Evolutionary conservation across 441 rosid species (phyloP).

Genomic region (Breynia disticha): DNA sequence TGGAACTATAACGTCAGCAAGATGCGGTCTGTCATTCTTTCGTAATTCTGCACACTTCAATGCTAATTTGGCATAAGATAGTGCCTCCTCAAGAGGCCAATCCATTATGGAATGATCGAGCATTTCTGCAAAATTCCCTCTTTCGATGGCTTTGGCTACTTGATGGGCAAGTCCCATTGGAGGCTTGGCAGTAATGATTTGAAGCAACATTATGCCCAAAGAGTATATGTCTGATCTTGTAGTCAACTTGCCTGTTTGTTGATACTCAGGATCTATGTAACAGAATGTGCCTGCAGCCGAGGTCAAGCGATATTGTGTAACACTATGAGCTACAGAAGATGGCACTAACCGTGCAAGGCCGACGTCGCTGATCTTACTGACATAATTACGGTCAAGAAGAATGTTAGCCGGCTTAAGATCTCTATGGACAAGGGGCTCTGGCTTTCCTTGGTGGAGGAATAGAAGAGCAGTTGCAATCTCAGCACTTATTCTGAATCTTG

Average conservation of each 20-base stretch:
- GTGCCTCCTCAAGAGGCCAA: slow-evolving; percentile 59
- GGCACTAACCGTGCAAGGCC: slow-evolving; percentile 72
- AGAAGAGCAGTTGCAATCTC: slow-evolving; percentile 58
- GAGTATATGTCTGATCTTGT: slow-evolving; percentile 63
- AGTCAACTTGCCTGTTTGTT: slow-evolving; percentile 57
- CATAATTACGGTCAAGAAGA: slow-evolving; percentile 53
- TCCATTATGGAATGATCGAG: slow-evolving; percentile 43
- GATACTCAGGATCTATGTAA: slow-evolving; percentile 76
- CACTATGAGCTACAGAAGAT: slow-evolving; percentile 46
- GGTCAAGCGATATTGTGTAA: slow-evolving; percentile 64
- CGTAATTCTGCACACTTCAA: slow-evolving; percentile 48
- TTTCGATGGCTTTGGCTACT: slow-evolving; percentile 41
- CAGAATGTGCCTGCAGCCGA: slow-evolving; percentile 73
- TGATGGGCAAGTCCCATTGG: slow-evolving; percentile 68
- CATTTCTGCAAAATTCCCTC: slow-evolving; percentile 39
- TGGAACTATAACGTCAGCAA: slow-evolving; percentile 41
- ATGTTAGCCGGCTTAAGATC: slow-evolving; percentile 80
- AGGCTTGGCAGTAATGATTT: slow-evolving; percentile 50
- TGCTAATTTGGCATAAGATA: slow-evolving; percentile 37
- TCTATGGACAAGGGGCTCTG: slow-evolving; percentile 72
- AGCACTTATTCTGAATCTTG: slow-evolving; percentile 45
- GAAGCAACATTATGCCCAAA: slow-evolving; percentile 55
- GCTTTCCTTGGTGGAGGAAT: slow-evolving; percentile 70
- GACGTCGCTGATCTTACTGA: slow-evolving; percentile 70
- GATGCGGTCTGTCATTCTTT: slow-evolving; percentile 59